Evolutionary conservation across 2,329 filamentous ascomycete species (phyloP), one percentile per base, ranked within the genome.

Genomic region (Calonectria pteridis): DNA sequence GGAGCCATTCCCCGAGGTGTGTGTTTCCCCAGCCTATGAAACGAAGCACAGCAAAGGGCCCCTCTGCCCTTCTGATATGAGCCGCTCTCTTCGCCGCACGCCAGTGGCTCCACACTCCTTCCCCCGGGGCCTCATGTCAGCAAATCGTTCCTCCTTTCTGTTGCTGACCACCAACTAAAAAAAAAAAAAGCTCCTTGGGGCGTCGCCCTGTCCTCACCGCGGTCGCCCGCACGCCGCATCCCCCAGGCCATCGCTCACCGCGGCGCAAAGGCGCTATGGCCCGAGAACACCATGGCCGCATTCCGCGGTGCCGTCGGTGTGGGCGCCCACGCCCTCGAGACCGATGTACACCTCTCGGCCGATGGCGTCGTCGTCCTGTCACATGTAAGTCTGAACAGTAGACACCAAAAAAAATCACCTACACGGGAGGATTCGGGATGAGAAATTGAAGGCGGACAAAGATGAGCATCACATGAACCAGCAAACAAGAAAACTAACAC

Each of bases 321-420:
- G 23, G 95, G 95, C 26, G 91, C 94, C 0, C 91, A 97, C 79
- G 96, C 94, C 0, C 87, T 98, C 33, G 96, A 98, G 86, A 97
- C 95, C 23, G 96, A 98, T 80, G 84, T 98, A 11, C 96, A 97
- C 82, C 85, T 98, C 40, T 93, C 94, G 18, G 91, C 89, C 74
- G 96, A 98, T 81, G 93, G 93, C 9, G 92, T 98, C 0, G 94
- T 98, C 0, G 94, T 98, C 13, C 86, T 98, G 50, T 95, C 93
- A 58, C 95, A 97, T 87, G 94, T 94, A 85, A 83, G 88, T 81
- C 26, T 28, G 64, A 28, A 9, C 4, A 10, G 46, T 2, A n/a
- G n/a, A 18, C 14, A 1, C 9, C 11, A 46, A 18, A n/a, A 29
- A 28, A 33, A 7, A 37, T 43, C 53, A 66, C 71, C 75, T 51